Percentiles rank a stretch among this genome's conserved stretches.
These are phyloP conservation scores for Cercospora zeina DNA, from an alignment of 2,329 filamentous ascomycete genomes.

Conservation along the genomic window DNA sequence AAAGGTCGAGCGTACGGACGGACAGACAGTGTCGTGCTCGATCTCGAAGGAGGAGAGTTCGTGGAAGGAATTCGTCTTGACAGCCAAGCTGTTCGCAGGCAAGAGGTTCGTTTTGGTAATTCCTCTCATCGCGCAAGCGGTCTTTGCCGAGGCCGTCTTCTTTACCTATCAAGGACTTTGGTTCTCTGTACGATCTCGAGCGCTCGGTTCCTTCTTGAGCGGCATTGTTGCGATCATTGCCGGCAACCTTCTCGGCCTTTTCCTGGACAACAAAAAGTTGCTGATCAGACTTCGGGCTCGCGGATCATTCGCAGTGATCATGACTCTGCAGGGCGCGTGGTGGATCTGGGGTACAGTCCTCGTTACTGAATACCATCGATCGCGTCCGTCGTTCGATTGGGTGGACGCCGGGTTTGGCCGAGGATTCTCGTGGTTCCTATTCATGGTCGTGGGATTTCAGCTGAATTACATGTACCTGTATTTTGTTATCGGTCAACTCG, in stretches of 20 bases:
- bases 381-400: conserved; percentile 67
- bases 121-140: conserved; percentile 68
- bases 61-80: conserved; percentile 61
- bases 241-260: conserved; percentile 67
- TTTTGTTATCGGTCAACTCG: conserved; percentile 68
- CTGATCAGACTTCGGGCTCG: conserved; percentile 58
- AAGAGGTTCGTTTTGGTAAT: conserved; percentile 65
- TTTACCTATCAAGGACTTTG: conserved; percentile 64
- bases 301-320: conserved; percentile 56
- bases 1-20: conserved; percentile 66
- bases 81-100: conserved; percentile 59
- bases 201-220: conserved; percentile 69
- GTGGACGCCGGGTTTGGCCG: conserved; percentile 61
- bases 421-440: conserved; percentile 66
- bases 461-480: conserved; percentile 74
- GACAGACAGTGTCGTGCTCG: conserved; percentile 59
- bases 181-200: conserved; percentile 69
- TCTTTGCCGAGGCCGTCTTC: conserved; percentile 70
- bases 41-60: conserved; percentile 56
- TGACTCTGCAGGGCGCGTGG: conserved; percentile 64
- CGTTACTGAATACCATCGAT: conserved; percentile 60
- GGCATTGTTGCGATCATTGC: conserved; percentile 65
- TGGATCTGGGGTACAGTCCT: conserved; percentile 71
- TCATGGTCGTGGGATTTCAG: conserved; percentile 68
- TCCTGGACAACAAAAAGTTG: conserved; percentile 60